Evolutionary conservation across 805 yeast genomes (phyloP).

Genomic region (Monosporozyma siamensis): DNA sequence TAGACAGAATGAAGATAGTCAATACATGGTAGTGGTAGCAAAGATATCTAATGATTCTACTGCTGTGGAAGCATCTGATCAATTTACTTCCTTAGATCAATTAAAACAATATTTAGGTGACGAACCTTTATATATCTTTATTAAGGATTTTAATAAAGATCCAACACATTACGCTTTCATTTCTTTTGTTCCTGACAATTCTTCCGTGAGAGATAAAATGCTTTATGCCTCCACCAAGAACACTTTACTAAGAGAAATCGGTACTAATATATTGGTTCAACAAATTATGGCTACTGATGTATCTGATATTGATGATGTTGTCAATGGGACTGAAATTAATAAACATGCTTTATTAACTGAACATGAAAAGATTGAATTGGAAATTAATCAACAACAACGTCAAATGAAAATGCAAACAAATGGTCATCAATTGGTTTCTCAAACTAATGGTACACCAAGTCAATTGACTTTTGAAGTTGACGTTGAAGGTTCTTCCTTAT

Average conservation of each 20-base stretch:
- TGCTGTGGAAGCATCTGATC: slow-evolving; percentile 13
- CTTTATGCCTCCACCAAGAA: slow-evolving; percentile 85
- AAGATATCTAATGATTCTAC: slow-evolving; percentile 19
- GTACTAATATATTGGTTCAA: slow-evolving; percentile 37
- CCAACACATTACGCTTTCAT: slow-evolving; percentile 42
- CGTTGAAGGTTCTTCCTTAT: slow-evolving; percentile 10
- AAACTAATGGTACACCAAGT: slow-evolving; percentile 21
- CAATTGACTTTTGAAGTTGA: slow-evolving; percentile 21
- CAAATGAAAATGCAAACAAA: slow-evolving; percentile 12
- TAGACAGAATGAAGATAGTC: not conserved
- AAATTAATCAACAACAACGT: slow-evolving; percentile 25
- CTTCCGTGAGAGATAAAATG: slow-evolving; percentile 81
- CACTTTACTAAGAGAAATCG: slow-evolving; percentile 65
- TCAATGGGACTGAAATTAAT: slow-evolving; percentile 3
- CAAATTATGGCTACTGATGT: slow-evolving; percentile 29
- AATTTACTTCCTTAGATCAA: slow-evolving; percentile 30
- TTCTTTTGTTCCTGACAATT: slow-evolving; percentile 78
- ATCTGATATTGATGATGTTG: slow-evolving; percentile 23
- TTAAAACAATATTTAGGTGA: slow-evolving; percentile 32
- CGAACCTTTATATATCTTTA: slow-evolving; percentile 43
- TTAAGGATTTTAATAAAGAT: slow-evolving; percentile 28
- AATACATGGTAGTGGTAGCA: slow-evolving; percentile 15
- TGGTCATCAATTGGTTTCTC: slow-evolving; percentile 24
- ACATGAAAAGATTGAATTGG: slow-evolving; percentile 19
- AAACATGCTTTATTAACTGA: slow-evolving; percentile 16